Evolutionary conservation across 78 protist species (phyloP).

Genomic region (Cavenderia fasciculata): DNA sequence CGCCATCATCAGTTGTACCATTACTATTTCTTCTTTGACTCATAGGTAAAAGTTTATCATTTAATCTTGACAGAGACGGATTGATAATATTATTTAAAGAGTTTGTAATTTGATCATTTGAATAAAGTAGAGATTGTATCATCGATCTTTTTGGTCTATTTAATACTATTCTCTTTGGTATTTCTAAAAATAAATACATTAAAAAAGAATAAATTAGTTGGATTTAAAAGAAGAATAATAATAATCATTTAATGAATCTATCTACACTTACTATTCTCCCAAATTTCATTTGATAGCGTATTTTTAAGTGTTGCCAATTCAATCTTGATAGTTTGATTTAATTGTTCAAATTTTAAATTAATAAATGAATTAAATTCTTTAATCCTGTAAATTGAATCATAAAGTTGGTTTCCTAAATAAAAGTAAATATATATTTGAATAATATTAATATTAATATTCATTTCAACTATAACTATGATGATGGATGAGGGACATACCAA

Average conservation of each 20-base stretch:
- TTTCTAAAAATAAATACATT: not conserved
- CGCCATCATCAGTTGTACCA: not conserved
- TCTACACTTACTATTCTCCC: not conserved
- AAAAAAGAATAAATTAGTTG: not conserved
- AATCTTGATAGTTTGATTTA: not conserved
- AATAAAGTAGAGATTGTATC: not conserved
- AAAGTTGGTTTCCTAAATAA: not conserved
- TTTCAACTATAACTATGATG: no score
- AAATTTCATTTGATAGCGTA: not conserved
- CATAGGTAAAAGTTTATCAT: not conserved
- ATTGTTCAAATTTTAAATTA: not conserved
- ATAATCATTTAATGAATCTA: not conserved
- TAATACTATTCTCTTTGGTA: constrained; percentile 1
- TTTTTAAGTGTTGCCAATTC: not conserved
- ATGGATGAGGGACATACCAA: no score
- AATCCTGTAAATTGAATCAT: not conserved
- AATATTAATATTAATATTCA: not conserved
- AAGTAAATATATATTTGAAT: not conserved
- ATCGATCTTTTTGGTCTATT: not conserved
- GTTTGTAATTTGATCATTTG: not conserved
- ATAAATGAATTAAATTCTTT: not conserved
- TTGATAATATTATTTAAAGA: not conserved
- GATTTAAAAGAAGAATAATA: not conserved
- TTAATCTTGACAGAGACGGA: not conserved
- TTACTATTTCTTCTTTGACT: not conserved